Base-by-base conservation (phyloP, 1,139 yeast species). In the Lodderomyces oxycetoniae region DNA sequence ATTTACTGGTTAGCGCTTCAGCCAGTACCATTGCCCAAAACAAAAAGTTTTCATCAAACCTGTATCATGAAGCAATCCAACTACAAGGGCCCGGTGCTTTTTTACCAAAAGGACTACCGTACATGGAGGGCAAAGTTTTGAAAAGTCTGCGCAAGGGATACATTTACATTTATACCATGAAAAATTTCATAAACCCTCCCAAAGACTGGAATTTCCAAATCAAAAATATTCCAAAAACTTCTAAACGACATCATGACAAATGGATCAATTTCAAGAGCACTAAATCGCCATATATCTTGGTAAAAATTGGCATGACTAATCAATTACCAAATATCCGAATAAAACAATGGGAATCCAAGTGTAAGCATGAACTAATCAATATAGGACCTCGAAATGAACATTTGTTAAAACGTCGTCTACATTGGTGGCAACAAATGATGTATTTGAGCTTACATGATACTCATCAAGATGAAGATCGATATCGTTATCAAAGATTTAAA, bases 221-320 rank as follows among this genome's bases (percentile, higher is more conserved):
- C 2, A 52, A 57, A 31, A 64, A 66, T 39, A 40, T 59, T 19
- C 67, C 69, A 9, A 42, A 52, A 26, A 33, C 52, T 4, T 28
- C 47, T 4, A 34, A 39, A 4, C 41, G 41, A n/a, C 38, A 61
- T 27, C 42, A 45, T 16, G 51, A 55, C 34, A 33, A 55, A 35
- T 54, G 71, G 67, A 48, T 49, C 5, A 46, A 55, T 4, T 70
- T 71, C 44, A 53, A 71, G 25, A 59, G 75, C 1, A 58, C 54
- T 28, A 56, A 57, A 27, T 59, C 65, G 16, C 49, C 55, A 6
- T 57, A 61, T 32, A 61, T 72, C 2, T 53, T 77, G 17, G 53
- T 77, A 12, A 77, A 77, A 39, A 67, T 77, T 3, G 84, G 84
- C 0, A 66, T 64, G 63, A 77, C 84, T 0, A 65, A 74, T 2